Percentiles rank a stretch among this genome's conserved stretches.
phyloP scores from a whole-genome alignment of 495 filamentous ascomycete genomes.

The Massariosphaeria phaeospora region DNA sequence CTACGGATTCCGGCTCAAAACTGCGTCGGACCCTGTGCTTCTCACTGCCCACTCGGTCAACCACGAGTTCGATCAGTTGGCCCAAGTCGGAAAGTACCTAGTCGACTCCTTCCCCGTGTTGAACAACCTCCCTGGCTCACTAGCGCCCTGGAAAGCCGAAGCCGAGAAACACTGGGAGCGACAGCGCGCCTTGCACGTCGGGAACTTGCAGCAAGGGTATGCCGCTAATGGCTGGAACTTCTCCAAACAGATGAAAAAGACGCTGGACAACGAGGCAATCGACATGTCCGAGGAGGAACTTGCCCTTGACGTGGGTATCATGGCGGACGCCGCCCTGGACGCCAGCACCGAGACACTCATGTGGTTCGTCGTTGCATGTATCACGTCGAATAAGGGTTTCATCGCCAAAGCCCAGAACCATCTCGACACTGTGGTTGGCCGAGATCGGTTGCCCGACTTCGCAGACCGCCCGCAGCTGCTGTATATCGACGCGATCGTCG shows the following conservation, averaged over 20 bases:
- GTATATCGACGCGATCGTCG: constrained; percentile 12
- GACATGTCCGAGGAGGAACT: constrained; percentile 8
- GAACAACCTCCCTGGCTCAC: constrained; percentile 35
- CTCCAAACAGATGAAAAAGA: constrained; percentile 9
- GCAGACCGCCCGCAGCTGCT: constrained; percentile 6
- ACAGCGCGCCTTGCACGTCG: constrained; percentile 20
- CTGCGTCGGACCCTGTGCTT: constrained; percentile 34
- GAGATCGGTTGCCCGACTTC: constrained; percentile 4
- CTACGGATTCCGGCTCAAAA: constrained; percentile 39
- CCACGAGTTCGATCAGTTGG: constrained; percentile 35
- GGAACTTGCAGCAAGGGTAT: constrained; percentile 16
- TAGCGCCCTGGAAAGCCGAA: constrained; percentile 40
- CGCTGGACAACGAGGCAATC: constrained; percentile 4
- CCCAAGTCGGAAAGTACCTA: constrained; percentile 30
- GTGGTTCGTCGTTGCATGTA: background rate
- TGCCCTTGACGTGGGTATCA: constrained; percentile 6
- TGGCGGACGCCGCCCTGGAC: constrained; percentile 8
- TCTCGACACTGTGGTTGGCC: constrained; percentile 2
- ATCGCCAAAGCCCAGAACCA: constrained; percentile 8
- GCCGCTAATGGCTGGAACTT: constrained; percentile 10
- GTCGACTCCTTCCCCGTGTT: constrained; percentile 40
- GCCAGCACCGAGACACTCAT: background rate
- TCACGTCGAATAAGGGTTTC: background rate
- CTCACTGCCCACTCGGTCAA: constrained; percentile 35
- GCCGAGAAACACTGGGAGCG: constrained; percentile 26